Percentiles rank a stretch among this genome's conserved stretches.
Conservation (phyloP, 805 yeast species). For the Pichia cephalocereana region DNA sequence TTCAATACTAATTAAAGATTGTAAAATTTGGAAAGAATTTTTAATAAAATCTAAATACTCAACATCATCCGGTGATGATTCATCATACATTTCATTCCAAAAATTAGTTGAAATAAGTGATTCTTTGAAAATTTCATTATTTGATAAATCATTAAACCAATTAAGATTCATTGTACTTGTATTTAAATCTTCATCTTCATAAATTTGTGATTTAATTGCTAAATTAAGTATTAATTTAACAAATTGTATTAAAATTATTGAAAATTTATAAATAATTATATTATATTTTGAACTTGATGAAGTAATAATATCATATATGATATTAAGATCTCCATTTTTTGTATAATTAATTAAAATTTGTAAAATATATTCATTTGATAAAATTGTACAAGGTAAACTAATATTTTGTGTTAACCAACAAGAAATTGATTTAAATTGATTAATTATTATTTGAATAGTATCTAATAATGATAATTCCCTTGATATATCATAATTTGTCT, state of each 20-base stretch:
- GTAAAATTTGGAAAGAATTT: conserved; percentile 3
- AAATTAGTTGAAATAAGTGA: neutral
- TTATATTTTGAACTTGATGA: conserved; percentile 19
- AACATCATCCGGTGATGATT: neutral
- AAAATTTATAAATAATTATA: conserved; percentile 40
- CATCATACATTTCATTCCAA: neutral
- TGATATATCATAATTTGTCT: conserved; percentile 36
- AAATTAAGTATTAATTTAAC: conserved; percentile 38
- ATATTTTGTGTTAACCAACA: conserved; percentile 67
- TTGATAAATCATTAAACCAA: conserved; percentile 20
- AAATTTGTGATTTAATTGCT: conserved; percentile 48
- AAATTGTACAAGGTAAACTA: conserved; percentile 65
- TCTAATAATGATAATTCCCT: conserved; percentile 30
- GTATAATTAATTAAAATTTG: conserved; percentile 4
- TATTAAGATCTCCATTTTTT: neutral
- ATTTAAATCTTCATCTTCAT: conserved; percentile 70
- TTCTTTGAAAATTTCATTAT: conserved; percentile 2
- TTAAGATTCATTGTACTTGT: conserved; percentile 52
- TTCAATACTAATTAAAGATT: conserved; percentile 2
- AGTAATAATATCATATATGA: neutral
- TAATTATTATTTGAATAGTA: conserved; percentile 39
- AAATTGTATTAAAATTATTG: conserved; percentile 45
- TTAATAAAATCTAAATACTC: conserved; percentile 1
- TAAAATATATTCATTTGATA: conserved; percentile 60
- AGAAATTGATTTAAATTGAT: conserved; percentile 44